phyloP scores from a whole-genome alignment of 2,329 filamentous ascomycete genomes.

The Aspergillus latus region DNA sequence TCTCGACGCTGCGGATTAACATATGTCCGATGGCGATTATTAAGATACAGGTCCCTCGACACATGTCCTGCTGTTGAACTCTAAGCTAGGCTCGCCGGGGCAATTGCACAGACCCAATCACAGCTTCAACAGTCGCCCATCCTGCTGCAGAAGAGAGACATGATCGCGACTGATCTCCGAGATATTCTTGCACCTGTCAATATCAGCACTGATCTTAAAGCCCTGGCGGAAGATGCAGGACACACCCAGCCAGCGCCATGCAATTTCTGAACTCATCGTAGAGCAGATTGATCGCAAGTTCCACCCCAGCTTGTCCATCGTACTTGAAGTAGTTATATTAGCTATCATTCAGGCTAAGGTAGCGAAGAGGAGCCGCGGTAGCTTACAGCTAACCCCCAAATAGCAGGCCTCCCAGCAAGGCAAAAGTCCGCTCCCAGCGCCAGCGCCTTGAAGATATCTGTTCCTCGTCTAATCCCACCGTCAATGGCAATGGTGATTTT shows the following conservation, averaged over 20 bases:
- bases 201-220: background rate
- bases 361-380: background rate
- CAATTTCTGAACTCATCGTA: background rate
- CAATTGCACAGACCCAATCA: background rate
- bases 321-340: background rate
- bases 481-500: slow-evolving; percentile 10
- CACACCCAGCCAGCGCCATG: slow-evolving; percentile 2
- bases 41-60: too few species aligned
- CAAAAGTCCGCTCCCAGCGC: slow-evolving; percentile 5
- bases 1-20: too few species aligned
- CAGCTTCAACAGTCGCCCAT: background rate
- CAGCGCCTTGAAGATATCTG: slow-evolving; percentile 14
- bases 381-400: background rate
- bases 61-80: too few species aligned
- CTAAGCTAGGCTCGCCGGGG: too few species aligned
- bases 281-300: background rate
- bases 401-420: background rate
- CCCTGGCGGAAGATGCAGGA: background rate
- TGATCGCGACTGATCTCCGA: background rate
- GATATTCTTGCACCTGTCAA: background rate
- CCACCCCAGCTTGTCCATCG: background rate
- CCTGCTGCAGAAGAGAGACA: background rate
- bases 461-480: slow-evolving; percentile 6
- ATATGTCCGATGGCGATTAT: too few species aligned
- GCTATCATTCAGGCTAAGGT: background rate